Evolutionary conservation across 1,139 yeast genomes (phyloP), one percentile per base, ranked within the genome.

Genomic region (Yamadazyma buinensis): DNA sequence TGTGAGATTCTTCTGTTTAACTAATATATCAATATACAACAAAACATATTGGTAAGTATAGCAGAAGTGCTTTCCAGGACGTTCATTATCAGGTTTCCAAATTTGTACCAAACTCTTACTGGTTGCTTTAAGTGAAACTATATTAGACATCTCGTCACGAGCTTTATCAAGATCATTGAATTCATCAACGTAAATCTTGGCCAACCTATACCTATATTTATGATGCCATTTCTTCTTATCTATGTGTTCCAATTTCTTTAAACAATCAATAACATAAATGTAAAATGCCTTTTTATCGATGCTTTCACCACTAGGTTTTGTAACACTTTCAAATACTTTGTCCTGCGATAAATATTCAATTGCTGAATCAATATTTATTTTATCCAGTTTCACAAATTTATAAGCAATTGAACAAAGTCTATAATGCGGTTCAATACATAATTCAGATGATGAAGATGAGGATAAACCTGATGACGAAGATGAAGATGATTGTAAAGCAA

Each of bases 151-250:
- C 43, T 82, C 86, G 11, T 73, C 74, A 34, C 71, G 64, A 0
- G 97, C 95, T 1, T 61, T 67, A 1, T 59, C 58, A 7, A 61
- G 48, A 36, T 84, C 78, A 2, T 64, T 55, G 27, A 77, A 68
- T 9, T 77, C 81, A 2, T 79, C 77, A 36, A 64, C 72, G 14
- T 69, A 60, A 8, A 88, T 76, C 35, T 61, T 66, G 0, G 97
- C 86, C n/a, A 85, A 62, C 39, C 90, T 66, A 51, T 74, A 88
- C 3, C 77, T 70, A 2, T 97, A 95, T 35, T 84, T 75, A 51
- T 92, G 98, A 35, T 88, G 95, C 97, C 97, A 88, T 37, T 80
- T 86, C 53, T 80, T 84, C 55, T 84, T 88, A 53, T 92, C 97
- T 15, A 74, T 63, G 0, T 64, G 41, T 15, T 74, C 59, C 7